Evolutionary conservation across 352 stramenopile species (phyloP).

Genomic region (Phytophthora boehmeriae): DNA sequence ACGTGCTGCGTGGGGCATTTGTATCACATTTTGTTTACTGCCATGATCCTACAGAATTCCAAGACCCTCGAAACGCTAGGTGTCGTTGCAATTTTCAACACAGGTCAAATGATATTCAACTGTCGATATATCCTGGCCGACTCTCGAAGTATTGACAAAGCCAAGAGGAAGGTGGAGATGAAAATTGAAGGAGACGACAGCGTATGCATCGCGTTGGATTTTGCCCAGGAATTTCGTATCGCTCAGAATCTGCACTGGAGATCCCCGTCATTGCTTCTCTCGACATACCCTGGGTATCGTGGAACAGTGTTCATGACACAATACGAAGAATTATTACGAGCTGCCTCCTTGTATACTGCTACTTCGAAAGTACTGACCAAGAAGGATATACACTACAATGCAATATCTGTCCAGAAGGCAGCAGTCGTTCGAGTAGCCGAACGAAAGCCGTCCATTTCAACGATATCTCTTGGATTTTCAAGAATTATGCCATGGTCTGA

Average conservation of each 20-base stretch:
- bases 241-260: constrained; percentile 27
- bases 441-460: neutral
- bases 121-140: constrained; percentile 22
- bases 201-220: constrained; percentile 4
- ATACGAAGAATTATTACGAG: constrained; percentile 24
- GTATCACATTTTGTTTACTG: constrained; percentile 53
- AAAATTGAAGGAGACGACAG: neutral
- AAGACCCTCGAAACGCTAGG: constrained; percentile 39
- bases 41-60: constrained; percentile 45
- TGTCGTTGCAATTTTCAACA: constrained; percentile 32
- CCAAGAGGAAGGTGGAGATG: constrained; percentile 3
- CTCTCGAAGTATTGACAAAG: constrained; percentile 5
- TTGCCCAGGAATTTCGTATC: constrained; percentile 21
- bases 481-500: constrained; percentile 19
- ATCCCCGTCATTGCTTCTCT: constrained; percentile 24
- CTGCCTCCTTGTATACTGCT: constrained; percentile 10
- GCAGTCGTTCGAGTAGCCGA: neutral
- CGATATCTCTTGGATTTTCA: constrained; percentile 6
- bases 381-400: neutral
- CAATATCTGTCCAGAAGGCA: constrained; percentile 3
- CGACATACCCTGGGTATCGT: constrained; percentile 34
- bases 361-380: constrained; percentile 9
- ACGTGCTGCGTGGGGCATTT: constrained; percentile 37
- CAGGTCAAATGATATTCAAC: constrained; percentile 39
- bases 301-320: constrained; percentile 13